Evolutionary conservation across 2,329 filamentous ascomycete species (phyloP).

Genomic region (Myriosclerotinia duriaeana): DNA sequence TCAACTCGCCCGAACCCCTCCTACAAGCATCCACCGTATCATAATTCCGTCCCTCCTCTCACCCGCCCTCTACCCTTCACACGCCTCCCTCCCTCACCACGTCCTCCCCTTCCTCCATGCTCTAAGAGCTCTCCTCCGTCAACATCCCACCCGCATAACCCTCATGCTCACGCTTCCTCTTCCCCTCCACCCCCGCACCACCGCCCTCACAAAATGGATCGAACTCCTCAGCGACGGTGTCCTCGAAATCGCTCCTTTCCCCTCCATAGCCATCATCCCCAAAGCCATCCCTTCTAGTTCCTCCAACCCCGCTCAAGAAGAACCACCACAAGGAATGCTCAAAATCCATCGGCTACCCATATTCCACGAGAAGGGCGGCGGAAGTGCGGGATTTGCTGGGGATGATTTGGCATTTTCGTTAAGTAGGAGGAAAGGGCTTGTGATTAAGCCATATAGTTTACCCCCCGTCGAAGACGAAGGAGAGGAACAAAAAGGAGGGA

Average conservation of each 20-base stretch:
- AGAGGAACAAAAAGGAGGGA: conserved; percentile 34
- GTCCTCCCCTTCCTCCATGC: conserved; percentile 79
- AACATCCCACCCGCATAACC: conserved; percentile 63
- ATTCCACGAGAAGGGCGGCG: conserved; percentile 84
- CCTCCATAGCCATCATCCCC: conserved; percentile 50
- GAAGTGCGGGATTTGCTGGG: conserved; percentile 65
- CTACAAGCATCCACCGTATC: conserved; percentile 71
- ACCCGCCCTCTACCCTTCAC: conserved; percentile 76
- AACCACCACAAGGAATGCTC: conserved; percentile 82
- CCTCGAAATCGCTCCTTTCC: conserved; percentile 75
- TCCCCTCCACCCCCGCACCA: conserved; percentile 72
- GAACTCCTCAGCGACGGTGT: conserved; percentile 84
- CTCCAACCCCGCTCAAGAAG: conserved; percentile 59
- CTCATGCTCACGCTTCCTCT: conserved; percentile 76
- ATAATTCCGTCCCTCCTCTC: conserved; percentile 83
- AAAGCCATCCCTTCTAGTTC: conserved; percentile 51
- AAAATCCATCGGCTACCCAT: conserved; percentile 80
- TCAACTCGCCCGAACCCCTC: conserved; percentile 54
- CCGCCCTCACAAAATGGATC: conserved; percentile 79
- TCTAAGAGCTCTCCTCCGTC: conserved; percentile 71
- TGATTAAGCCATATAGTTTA: conserved; percentile 84
- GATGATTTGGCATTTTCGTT: conserved; percentile 91
- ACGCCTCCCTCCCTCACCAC: conserved; percentile 66
- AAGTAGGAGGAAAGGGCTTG: conserved; percentile 74
- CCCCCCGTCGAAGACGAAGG: conserved; percentile 74